These are phyloP conservation scores for Marasmius oreades DNA, from an alignment of 1,284 basidiomycete species.

Conservation along the genomic window DNA sequence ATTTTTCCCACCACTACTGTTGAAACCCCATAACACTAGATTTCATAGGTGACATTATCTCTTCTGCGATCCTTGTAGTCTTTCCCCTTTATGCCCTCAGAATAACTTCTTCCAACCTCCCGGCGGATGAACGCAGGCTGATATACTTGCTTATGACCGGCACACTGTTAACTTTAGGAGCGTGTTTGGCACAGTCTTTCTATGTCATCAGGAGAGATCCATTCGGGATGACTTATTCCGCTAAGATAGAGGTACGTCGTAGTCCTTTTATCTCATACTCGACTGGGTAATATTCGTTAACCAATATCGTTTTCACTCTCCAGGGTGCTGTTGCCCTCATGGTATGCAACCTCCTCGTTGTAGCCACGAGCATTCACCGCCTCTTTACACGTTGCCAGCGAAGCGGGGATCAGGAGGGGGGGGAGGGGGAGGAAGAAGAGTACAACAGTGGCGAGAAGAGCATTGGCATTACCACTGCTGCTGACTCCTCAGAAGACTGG, in stretches of 20 bases:
- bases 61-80: not conserved
- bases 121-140: not conserved
- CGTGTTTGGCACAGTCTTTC: not conserved
- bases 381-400: not conserved
- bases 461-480: not conserved
- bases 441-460: not conserved
- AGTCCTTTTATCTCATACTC: not conserved
- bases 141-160: not conserved
- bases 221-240: not conserved
- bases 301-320: not conserved
- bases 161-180: not conserved
- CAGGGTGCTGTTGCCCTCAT: not conserved
- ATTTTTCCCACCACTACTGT: not conserved
- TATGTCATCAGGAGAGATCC: not conserved
- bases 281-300: too few relatives aligned
- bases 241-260: not conserved
- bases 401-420: too few relatives aligned
- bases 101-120: not conserved
- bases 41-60: not conserved
- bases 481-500: too few relatives aligned
- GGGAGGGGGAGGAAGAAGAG: not conserved
- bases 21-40: not conserved
- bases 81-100: not conserved
- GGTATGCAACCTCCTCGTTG: conserved; percentile 1
- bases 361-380: not conserved